A percentile compares a stretch with the other conserved stretches of the same genome.
Evolutionary conservation across 208 protist genomes (phyloP).

Genomic region (Trypanosoma congolense): DNA sequence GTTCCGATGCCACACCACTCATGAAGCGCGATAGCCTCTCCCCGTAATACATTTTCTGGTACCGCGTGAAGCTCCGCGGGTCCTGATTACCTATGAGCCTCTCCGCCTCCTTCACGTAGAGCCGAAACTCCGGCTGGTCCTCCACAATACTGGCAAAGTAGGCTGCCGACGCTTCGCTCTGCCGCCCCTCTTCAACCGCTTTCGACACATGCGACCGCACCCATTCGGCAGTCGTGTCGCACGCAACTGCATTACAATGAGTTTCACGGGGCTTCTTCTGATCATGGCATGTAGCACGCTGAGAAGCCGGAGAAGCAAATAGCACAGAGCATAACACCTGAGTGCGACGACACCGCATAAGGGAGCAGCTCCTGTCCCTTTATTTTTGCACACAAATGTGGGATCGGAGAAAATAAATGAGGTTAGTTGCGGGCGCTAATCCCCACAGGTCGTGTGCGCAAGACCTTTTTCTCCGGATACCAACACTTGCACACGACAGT

Average conservation of each 20-base stretch:
- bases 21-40: conserved; percentile 53
- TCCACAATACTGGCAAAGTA: conserved; percentile 71
- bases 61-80: conserved; percentile 51
- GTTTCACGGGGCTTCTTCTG: too few relatives aligned
- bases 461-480: too few relatives aligned
- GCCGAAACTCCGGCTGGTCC: conserved; percentile 50
- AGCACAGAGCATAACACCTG: too few relatives aligned
- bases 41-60: conserved; percentile 62
- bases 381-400: too few relatives aligned
- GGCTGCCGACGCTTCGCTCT: conserved; percentile 35
- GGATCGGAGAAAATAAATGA: too few relatives aligned
- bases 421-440: too few relatives aligned
- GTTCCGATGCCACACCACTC: conserved; percentile 44
- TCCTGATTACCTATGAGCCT: conserved; percentile 55
- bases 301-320: too few relatives aligned
- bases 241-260: conserved; percentile 12
- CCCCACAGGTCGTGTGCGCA: too few relatives aligned
- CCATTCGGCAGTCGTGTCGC: conserved; percentile 39
- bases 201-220: conserved; percentile 26
- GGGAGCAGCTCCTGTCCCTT: too few relatives aligned
- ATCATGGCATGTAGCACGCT: too few relatives aligned
- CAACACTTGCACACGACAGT: too few relatives aligned
- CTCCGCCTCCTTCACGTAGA: conserved; percentile 51
- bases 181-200: conserved; percentile 40
- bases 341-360: too few relatives aligned